phyloP scores from a whole-genome alignment of 208 protist species.

The Borovskyia barvae region DNA sequence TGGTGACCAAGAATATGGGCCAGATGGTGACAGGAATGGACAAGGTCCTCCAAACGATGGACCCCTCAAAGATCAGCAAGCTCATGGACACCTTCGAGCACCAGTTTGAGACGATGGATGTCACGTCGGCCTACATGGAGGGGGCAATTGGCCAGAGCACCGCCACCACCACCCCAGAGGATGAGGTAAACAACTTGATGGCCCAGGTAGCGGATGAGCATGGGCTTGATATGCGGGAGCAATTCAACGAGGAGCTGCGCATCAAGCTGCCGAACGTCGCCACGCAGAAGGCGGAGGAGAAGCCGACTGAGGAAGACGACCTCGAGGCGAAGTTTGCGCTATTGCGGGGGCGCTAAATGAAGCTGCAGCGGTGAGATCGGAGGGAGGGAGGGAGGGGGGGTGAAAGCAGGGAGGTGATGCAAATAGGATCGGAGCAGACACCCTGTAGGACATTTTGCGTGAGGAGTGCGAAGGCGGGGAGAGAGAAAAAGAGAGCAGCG shows the following conservation, averaged over 20 bases:
- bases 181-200: slow-evolving; percentile 92
- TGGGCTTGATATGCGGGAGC: slow-evolving; percentile 85
- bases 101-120: slow-evolving; percentile 97
- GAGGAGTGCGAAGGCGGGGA: neutral
- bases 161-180: slow-evolving; percentile 88
- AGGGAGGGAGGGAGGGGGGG: neutral
- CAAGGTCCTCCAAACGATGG: slow-evolving; percentile 92
- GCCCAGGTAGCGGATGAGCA: slow-evolving; percentile 95
- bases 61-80: slow-evolving; percentile 84
- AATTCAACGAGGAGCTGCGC: slow-evolving; percentile 58
- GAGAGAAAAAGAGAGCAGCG: neutral
- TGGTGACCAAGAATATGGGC: slow-evolving; percentile 94
- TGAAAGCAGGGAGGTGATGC: too few relatives aligned
- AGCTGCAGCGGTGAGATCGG: neutral
- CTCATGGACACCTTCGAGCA: slow-evolving; percentile 98
- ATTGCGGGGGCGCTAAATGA: slow-evolving; percentile 59
- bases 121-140: slow-evolving; percentile 93
- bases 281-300: slow-evolving; percentile 10
- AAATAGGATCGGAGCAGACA: neutral
- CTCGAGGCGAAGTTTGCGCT: slow-evolving; percentile 70
- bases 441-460: neutral
- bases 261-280: slow-evolving; percentile 32
- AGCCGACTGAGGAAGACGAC: slow-evolving; percentile 38
- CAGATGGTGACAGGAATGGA: slow-evolving; percentile 95
- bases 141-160: slow-evolving; percentile 91